Evolutionary conservation across 352 stramenopile species (phyloP), one percentile per base, ranked within the genome.

Genomic region (Thalassiosira livingstoniorum): DNA sequence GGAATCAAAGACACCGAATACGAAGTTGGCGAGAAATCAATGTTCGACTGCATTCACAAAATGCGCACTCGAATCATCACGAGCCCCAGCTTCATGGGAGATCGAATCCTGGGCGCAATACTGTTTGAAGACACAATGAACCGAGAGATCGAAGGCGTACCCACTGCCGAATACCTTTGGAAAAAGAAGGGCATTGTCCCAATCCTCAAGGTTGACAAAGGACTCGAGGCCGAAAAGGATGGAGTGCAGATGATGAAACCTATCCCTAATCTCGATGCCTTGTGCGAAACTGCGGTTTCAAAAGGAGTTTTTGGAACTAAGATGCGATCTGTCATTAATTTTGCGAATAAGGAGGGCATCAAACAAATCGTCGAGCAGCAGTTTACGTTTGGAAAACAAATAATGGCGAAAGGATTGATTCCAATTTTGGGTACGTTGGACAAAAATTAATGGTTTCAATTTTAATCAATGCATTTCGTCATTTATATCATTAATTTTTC

Each of bases 41-140:
- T 94, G 90, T 92, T 70, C 75, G 85, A 92, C 58, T 62, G 65
- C 11, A 77, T 93, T 67, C 90, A 93, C 71, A 83, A 86, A 47
- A 94, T 94, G 87, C 64, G 90, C 45, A 84, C 70, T 15, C 68
- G 90, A 11, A 93, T 94, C 47, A 88, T 93, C 2, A 92, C 80
- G n/a, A 82, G 57, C 47, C 83, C 80, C 47, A 73, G 18, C n/a
- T 94, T 94, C 69, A 80, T 78, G 32, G 87, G 86, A 34, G 83
- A 93, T 72, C 69, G 78, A 2, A 84, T 92, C 13, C 51, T 94
- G 2, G 87, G 85, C 25, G 86, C 87, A 21, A 94, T 94, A 63
- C 70, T 94, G 15, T 94, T 94, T 75, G 88, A 94, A 69, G 80
- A 94, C 55, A 94, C 90, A 11, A 90, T 93, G 78, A 81, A 93